Conservation (phyloP, 2,329 filamentous ascomycete genomes). For the Colletotrichum echinochloae region DNA sequence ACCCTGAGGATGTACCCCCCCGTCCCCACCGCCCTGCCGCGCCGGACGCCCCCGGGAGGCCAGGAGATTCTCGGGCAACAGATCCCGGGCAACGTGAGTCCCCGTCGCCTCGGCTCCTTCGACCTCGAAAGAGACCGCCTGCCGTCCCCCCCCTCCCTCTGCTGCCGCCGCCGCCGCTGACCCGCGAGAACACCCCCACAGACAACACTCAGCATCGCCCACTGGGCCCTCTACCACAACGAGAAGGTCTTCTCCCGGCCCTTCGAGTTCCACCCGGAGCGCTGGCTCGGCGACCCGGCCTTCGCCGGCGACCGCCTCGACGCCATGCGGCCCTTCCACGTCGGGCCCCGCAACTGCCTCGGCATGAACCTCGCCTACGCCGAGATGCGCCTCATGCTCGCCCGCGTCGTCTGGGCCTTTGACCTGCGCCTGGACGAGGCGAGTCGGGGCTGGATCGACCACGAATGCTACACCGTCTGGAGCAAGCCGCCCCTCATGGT, state of each 20-base stretch:
- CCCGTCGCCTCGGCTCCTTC: too few species aligned
- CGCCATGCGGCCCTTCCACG: slow-evolving; percentile 32
- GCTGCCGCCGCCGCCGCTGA: not conserved
- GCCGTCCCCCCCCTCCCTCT: not conserved
- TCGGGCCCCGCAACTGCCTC: slow-evolving; percentile 30
- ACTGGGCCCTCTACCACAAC: slow-evolving; percentile 59
- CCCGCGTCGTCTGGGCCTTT: slow-evolving; percentile 31
- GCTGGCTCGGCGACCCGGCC: slow-evolving; percentile 34
- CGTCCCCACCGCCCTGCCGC: slow-evolving; percentile 43
- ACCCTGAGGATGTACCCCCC: slow-evolving; percentile 56
- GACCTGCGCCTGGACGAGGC: slow-evolving; percentile 19
- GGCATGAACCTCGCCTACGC: slow-evolving; percentile 39
- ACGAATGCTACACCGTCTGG: slow-evolving; percentile 15
- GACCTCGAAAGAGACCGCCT: not conserved
- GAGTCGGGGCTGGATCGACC: slow-evolving; percentile 30
- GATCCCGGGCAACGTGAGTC: slow-evolving; percentile 50
- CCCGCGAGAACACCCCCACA: slow-evolving; percentile 37
- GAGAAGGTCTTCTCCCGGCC: slow-evolving; percentile 59
- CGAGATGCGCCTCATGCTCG: slow-evolving; percentile 35
- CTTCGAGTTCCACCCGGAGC: slow-evolving; percentile 63
- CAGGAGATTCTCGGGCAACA: slow-evolving; percentile 47
- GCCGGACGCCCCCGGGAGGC: slow-evolving; percentile 48
- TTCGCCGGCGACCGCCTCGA: slow-evolving; percentile 34
- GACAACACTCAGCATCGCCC: slow-evolving; percentile 57
- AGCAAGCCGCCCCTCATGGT: slow-evolving; percentile 32